phyloP scores from a whole-genome alignment of 2,329 filamentous ascomycete species.

The Zasmidium cellare region DNA sequence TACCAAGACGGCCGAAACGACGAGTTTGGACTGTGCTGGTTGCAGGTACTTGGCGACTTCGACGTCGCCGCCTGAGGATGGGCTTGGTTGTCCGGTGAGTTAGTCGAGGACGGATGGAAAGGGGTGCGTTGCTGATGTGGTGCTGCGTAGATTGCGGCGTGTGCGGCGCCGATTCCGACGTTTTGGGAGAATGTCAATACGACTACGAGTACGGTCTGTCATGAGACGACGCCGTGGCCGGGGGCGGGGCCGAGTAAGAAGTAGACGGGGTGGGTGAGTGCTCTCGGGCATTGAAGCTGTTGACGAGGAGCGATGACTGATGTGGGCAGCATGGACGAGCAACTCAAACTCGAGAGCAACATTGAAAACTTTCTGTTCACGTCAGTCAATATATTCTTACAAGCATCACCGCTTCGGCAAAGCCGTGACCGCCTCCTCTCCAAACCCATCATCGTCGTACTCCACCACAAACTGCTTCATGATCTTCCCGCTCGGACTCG shows the following conservation, averaged over 20 bases:
- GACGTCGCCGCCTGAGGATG: not conserved
- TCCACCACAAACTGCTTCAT: conserved; percentile 20
- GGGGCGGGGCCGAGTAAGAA: not conserved
- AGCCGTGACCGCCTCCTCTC: not conserved
- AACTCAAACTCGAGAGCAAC: too few species aligned
- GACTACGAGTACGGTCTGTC: not conserved
- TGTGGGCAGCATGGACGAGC: too few species aligned
- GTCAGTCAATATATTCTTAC: too few species aligned
- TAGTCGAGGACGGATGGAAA: not conserved
- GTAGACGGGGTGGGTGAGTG: not conserved
- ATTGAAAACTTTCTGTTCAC: too few species aligned
- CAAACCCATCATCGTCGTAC: conserved; percentile 20
- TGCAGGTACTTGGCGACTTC: not conserved
- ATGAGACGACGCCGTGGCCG: not conserved
- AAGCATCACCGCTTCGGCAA: not conserved
- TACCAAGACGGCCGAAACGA: not conserved
- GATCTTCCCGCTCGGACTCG: conserved; percentile 15
- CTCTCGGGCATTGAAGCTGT: not conserved
- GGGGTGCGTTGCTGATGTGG: too few species aligned
- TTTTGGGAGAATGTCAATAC: not conserved
- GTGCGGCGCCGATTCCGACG: not conserved
- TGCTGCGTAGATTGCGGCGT: not conserved
- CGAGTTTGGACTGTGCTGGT: not conserved
- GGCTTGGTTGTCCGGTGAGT: not conserved
- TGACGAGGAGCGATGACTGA: too few species aligned